Conservation (phyloP, 2,329 filamentous ascomycete genomes). For the Apiospora hydei region DNA sequence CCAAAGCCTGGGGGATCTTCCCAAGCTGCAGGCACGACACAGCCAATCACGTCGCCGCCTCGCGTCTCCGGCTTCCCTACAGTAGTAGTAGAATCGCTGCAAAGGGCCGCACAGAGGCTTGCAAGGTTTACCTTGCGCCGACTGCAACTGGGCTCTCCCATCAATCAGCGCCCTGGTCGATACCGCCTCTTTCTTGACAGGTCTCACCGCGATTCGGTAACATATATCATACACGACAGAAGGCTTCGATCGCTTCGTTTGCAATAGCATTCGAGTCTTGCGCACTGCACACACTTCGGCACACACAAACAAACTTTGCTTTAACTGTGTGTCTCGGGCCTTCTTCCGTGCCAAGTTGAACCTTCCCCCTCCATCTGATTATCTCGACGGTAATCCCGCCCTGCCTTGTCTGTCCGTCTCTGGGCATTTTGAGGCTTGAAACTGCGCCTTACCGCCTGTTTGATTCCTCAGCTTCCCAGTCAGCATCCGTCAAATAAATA, state of each 20-base stretch:
- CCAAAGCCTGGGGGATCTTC: slow-evolving; percentile 17
- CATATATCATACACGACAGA: slow-evolving; percentile 18
- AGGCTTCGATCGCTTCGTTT: slow-evolving; percentile 17
- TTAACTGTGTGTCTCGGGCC: slow-evolving; percentile 18
- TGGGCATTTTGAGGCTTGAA: slow-evolving; percentile 17
- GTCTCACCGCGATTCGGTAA: slow-evolving; percentile 17
- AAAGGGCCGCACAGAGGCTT: slow-evolving; percentile 8
- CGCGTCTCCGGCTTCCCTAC: slow-evolving; percentile 27
- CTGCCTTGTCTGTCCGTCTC: slow-evolving; percentile 1
- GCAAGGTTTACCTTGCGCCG: slow-evolving; percentile 24
- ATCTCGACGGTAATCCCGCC: slow-evolving; percentile 21
- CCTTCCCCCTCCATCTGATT: slow-evolving; percentile 17
- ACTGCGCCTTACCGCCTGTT: slow-evolving; percentile 20
- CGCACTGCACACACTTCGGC: slow-evolving; percentile 7
- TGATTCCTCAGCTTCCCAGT: slow-evolving; percentile 16
- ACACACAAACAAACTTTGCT: slow-evolving; percentile 18
- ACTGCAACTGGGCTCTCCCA: slow-evolving; percentile 17
- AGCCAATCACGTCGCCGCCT: slow-evolving; percentile 25
- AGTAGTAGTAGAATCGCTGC: slow-evolving; percentile 23
- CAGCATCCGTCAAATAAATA: slow-evolving; percentile 4
- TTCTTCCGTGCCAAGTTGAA: slow-evolving; percentile 18
- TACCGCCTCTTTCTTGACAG: slow-evolving; percentile 21
- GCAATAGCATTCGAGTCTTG: slow-evolving; percentile 15
- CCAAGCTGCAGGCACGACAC: slow-evolving; percentile 8
- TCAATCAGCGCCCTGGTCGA: slow-evolving; percentile 18